Percentiles rank a stretch among this genome's conserved stretches.
These are phyloP conservation scores for Dactylonectria macrodidyma DNA, from an alignment of 2,329 filamentous ascomycete species.

Conservation along the genomic window DNA sequence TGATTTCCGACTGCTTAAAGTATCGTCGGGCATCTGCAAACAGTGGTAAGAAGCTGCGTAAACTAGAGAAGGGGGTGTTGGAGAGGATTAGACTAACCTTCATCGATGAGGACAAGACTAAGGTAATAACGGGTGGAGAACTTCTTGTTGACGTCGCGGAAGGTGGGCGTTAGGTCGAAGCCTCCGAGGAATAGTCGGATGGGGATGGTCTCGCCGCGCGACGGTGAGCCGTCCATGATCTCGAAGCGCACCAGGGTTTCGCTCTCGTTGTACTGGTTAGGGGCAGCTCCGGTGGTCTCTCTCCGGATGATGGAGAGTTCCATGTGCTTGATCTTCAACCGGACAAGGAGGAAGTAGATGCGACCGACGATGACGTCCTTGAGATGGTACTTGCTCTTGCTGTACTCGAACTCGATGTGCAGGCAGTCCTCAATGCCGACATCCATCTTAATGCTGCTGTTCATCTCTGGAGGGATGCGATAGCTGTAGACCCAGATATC, in stretches of 20 bases:
- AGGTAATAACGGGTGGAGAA: slow-evolving; percentile 99
- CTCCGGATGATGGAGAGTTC: slow-evolving; percentile 97
- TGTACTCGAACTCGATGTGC: slow-evolving; percentile 99
- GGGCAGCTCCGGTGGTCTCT: slow-evolving; percentile 95
- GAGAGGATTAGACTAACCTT: slow-evolving; percentile 71
- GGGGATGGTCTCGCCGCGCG: slow-evolving; percentile 93
- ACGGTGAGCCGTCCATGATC: slow-evolving; percentile 99
- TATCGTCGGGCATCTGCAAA: slow-evolving; percentile 89
- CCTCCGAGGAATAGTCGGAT: slow-evolving; percentile 97
- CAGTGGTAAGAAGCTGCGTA: slow-evolving; percentile 35
- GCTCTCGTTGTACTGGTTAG: slow-evolving; percentile 99
- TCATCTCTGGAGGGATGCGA: slow-evolving; percentile 97
- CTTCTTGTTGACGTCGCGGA: slow-evolving; percentile 99
- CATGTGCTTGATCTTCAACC: slow-evolving; percentile 99
- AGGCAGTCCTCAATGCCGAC: slow-evolving; percentile 99
- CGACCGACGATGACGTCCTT: slow-evolving; percentile 99
- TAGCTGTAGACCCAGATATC: slow-evolving; percentile 99
- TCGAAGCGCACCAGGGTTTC: slow-evolving; percentile 98
- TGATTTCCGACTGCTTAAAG: slow-evolving; percentile 99
- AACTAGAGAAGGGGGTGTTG: background rate
- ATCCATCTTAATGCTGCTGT: slow-evolving; percentile 99
- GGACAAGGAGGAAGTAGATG: slow-evolving; percentile 97
- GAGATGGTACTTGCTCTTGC: slow-evolving; percentile 98
- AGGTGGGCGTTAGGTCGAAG: slow-evolving; percentile 97
- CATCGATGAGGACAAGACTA: slow-evolving; percentile 94